Base-by-base conservation (phyloP, 768 basidiomycete species). In the Termitomyces sp. region DNA sequence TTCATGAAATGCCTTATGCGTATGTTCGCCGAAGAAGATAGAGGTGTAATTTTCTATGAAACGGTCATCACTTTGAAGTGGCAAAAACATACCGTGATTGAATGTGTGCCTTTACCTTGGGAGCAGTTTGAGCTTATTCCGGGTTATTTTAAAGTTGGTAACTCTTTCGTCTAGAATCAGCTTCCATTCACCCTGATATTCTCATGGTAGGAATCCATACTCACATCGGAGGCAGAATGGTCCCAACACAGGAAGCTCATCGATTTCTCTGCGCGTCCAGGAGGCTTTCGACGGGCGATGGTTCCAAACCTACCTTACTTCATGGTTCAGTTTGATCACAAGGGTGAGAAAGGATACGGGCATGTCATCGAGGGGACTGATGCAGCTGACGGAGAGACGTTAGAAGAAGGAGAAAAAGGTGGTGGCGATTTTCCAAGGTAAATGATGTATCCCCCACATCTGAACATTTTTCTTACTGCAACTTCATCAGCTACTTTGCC, bases 311-410 rank as follows among this genome's bases (percentile, higher is more conserved):
- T 99, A 33, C 97, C 97, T 1, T 99, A 99, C 73, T 99, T 99
- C 68, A 96, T 95, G 93, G 91, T 98, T 7, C 95, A 96, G 66
- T 99, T 96, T 72, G 97, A 99, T 73, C 81, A 98, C 73, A 98
- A 95, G 67, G 95, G 97, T 28, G 95, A 98, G 73, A 94, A 93
- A 68, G 97, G 97, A 2, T 99, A 94, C 69, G 97, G 97, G 0
- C 97, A 99, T 72, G 92, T 99, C 62, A 97, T 99, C 61, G 97
- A 99, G 71, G 97, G 97, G 1, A 83, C 85, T 0, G 84, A 63
- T 82, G 80, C 30, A 82, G 79, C 46, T 20, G 66, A 64, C 5
- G 68, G 59, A 28, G 71, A 72, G 47, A 63, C 58, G 33, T 71
- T 89, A 35, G 89, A 91, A 62, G 94, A 94, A 69, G 93, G 91